Base-by-base conservation (phyloP, 768 basidiomycete species). In the Hydnum rufescens region DNA sequence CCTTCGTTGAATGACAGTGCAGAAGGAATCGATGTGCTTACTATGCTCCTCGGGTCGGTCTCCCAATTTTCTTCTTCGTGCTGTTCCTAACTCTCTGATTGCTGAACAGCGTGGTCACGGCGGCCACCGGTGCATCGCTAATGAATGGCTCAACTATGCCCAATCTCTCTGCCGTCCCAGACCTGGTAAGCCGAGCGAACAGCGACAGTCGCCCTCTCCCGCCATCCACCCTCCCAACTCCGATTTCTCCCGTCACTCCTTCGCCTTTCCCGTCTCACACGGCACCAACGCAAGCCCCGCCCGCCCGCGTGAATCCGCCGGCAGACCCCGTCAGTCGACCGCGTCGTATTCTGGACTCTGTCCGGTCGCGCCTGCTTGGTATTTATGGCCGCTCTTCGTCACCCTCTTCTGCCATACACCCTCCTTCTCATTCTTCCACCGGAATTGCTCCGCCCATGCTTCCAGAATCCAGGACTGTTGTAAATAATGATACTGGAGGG, bases 1-100 rank as follows among this genome's bases (percentile, higher is more conserved):
- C 13, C 8, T 8, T 8, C 44, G 13, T 16, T 25, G 8, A 47
- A 47, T 47, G 44, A 13, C 44, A 28, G 44, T 47, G 26, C 8
- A 28, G 44, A 47, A 47, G 44, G 44, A 13, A 26, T 47, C 26
- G 44, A 47, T 16, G 44, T 47, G 26, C 44, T 47, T 47, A 47
- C 13, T 13, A 47, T 47, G 44, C 44, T 47, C 22, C 36, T 39
- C 13, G 36, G 36, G 36, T 39, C 13, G 22, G 36, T 13, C 36
- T 39, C 22, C 13, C 36, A 13, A 39, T 39, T 22, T 13, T 22
- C 36, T 39, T 39, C 13, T 13, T 13, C 36, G 22, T 13, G 13
- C 22, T 39, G 36, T 22, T 22, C 36, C 22, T 39, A 39, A 13
- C 36, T 39, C 36, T 1, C 22, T 39, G 13, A 39, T 39, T 39